Evolutionary conservation across 169 alveolate genomes (phyloP), one percentile per base, ranked within the genome.

Genomic region (Plasmodium billcollinsi): DNA sequence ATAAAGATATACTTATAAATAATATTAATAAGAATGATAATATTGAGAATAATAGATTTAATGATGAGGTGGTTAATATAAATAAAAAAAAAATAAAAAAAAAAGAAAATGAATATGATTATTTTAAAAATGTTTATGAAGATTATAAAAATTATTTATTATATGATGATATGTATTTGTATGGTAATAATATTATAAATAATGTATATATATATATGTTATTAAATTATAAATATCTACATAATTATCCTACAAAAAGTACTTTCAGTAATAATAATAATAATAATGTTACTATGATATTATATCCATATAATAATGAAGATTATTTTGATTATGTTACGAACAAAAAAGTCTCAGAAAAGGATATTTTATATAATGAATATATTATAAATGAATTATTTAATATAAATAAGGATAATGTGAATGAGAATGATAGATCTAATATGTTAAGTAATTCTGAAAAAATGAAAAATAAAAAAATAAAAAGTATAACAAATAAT

Each of bases 121-220:
- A 49, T 49, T 78, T 78, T 66, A 78, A 45, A 50, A 63, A 78
- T 66, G 67, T 78, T 2, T 78, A 65, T 26, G 26, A 56, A n/a
- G 78, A 78, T 26, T 78, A 78, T 78, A 39, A 66, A 15, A 12
- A 67, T 3, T 12, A 12, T 49, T 6, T 9, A 20, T 1, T 39
- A 12, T 14, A 70, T 62, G 54, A 70, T 29, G 91, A 83, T 26
- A 8, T 83, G 24, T 7, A 67, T 62, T 62, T 83, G 24, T 83
- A 56, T 73, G 91, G 91, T 8, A 47, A 63, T 69, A 62, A 83
- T 43, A 83, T 83, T 29, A 56, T 66, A 50, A 83, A 83, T 12
- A 67, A 67, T 11, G 21, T 52, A 7, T 83, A 83, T 33, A 61
- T 83, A 11, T 83, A 26, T 21, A 83, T 83, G 66, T 52, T 83